Percentiles rank a stretch among this genome's conserved stretches.
Conservation (phyloP, 805 yeast genomes). For the Wickerhamiella australiensis region DNA sequence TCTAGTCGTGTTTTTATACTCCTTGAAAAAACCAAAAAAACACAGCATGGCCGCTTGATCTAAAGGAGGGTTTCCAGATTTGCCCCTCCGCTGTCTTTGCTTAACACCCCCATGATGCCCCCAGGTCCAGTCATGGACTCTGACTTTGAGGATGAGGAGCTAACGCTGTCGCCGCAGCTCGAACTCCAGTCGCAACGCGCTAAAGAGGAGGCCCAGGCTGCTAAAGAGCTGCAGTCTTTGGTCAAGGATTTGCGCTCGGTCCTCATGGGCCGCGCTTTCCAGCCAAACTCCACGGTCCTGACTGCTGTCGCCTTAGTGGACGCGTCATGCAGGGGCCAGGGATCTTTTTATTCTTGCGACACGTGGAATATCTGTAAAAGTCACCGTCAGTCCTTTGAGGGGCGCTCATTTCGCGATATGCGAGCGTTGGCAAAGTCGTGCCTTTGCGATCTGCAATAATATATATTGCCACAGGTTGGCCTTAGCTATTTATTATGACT, state of each 20-base stretch:
- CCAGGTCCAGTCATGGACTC: slow-evolving; percentile 1
- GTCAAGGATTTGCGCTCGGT: slow-evolving; percentile 4
- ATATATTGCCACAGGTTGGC: slow-evolving; percentile 1
- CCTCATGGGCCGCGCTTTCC: slow-evolving; percentile 4
- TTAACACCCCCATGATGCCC: slow-evolving; percentile 1
- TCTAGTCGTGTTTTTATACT: background rate
- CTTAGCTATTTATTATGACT: slow-evolving; percentile 3
- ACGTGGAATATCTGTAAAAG: slow-evolving; percentile 9
- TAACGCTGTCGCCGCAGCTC: background rate
- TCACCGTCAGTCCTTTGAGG: background rate
- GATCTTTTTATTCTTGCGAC: slow-evolving; percentile 3
- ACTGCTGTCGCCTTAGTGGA: slow-evolving; percentile 10
- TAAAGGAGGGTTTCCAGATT: background rate
- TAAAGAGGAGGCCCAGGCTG: slow-evolving; percentile 5
- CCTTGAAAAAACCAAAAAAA: background rate
- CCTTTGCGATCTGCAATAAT: slow-evolving; percentile 1
- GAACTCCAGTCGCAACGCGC: background rate
- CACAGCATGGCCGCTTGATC: background rate
- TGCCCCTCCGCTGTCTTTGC: background rate
- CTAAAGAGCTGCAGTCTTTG: slow-evolving; percentile 4
- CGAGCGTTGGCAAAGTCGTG: slow-evolving; percentile 5
- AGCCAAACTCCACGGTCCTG: background rate
- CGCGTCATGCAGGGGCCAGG: slow-evolving; percentile 9
- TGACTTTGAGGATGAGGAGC: slow-evolving; percentile 8
- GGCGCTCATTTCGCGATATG: slow-evolving; percentile 3